These are phyloP conservation scores for Monascus ruber DNA, from an alignment of 2,329 filamentous ascomycete genomes.

Conservation along the genomic window DNA sequence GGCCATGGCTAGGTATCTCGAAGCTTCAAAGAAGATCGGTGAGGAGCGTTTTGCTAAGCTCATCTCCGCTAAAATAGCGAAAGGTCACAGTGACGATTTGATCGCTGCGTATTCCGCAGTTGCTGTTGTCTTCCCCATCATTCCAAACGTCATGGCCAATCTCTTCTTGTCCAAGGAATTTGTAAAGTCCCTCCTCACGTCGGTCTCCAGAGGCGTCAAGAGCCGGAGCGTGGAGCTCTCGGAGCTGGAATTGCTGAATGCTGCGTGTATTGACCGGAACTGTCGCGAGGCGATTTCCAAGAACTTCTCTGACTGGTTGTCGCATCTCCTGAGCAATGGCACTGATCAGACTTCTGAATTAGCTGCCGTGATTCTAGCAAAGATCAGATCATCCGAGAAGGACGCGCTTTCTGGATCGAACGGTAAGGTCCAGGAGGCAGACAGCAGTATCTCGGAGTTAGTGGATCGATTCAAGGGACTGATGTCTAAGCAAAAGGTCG, in stretches of 20 bases:
- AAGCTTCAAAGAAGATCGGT: slow-evolving; percentile 61
- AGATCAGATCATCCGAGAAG: slow-evolving; percentile 36
- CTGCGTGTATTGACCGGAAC: slow-evolving; percentile 71
- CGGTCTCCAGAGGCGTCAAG: slow-evolving; percentile 72
- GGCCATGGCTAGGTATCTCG: slow-evolving; percentile 71
- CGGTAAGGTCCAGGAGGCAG: slow-evolving; percentile 23
- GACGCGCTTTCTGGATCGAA: slow-evolving; percentile 17
- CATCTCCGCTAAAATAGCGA: slow-evolving; percentile 59
- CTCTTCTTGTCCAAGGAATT: slow-evolving; percentile 88
- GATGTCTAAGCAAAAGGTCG: slow-evolving; percentile 29
- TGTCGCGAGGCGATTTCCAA: slow-evolving; percentile 78
- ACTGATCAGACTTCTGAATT: slow-evolving; percentile 41
- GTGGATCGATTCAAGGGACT: slow-evolving; percentile 43
- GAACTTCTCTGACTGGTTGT: slow-evolving; percentile 77
- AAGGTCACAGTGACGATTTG: slow-evolving; percentile 74
- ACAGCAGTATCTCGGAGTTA: slow-evolving; percentile 41
- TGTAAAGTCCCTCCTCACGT: slow-evolving; percentile 59
- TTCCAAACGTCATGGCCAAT: slow-evolving; percentile 60
- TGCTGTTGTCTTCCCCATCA: slow-evolving; percentile 74
- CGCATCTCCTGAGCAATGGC: slow-evolving; percentile 67
- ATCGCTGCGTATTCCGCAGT: slow-evolving; percentile 91
- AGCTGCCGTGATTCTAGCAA: slow-evolving; percentile 66
- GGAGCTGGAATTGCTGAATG: slow-evolving; percentile 79
- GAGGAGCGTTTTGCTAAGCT: slow-evolving; percentile 60
- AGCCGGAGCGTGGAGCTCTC: slow-evolving; percentile 77